Base-by-base conservation (phyloP, 1,284 basidiomycete genomes). In the Apiotrichum siamense region DNA sequence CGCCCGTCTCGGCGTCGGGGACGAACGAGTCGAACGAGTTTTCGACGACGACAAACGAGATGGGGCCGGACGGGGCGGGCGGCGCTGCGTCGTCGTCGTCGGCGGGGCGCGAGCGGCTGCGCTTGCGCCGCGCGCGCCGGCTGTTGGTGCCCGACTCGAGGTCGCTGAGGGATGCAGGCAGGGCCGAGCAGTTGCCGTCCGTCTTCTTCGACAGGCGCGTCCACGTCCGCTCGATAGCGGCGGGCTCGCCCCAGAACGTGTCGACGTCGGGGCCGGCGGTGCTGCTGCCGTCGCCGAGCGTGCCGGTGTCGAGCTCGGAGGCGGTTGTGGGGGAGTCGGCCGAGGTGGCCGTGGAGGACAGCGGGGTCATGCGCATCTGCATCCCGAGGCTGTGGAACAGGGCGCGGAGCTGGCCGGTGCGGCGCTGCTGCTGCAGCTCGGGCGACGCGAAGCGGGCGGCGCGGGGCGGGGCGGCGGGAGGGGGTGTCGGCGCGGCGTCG, bases 331-430 rank as follows among this genome's bases (percentile, higher is more conserved):
- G 21, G 21, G 43, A 44, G 23, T 44, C 43, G 31, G 23, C 7
- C 12, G 43, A 29, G 17, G 31, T 44, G 21, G n/a, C 15, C 15
- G 29, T 33, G 2, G 9, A n/a, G 6, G 31, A 10, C 23, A 32
- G 7, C 13, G 43, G 43, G 6, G 43, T 33, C 43, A 44, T 44
- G 43, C 43, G 33, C 23, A 44, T 35, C 43, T 44, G 43, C 15
- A 18, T 21, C 21, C 13, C 27, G 23, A 44, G 15, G 15, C 20
- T 23, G 43, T 17, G 15, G 7, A 25, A 9, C 6, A 44, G 6
- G 7, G 29, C 20, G 6, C 7, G 21, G 31, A 44, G 32, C 26
- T 29, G 27, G 33, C 17, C 17, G 33, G 33, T 31, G 29, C 10
- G 17, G 33, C 17, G 10, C 33, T 7, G 33, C 17, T 35, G 29